Conservation (phyloP, 2,329 filamentous ascomycete genomes). For the Fusarium duplospermum region DNA sequence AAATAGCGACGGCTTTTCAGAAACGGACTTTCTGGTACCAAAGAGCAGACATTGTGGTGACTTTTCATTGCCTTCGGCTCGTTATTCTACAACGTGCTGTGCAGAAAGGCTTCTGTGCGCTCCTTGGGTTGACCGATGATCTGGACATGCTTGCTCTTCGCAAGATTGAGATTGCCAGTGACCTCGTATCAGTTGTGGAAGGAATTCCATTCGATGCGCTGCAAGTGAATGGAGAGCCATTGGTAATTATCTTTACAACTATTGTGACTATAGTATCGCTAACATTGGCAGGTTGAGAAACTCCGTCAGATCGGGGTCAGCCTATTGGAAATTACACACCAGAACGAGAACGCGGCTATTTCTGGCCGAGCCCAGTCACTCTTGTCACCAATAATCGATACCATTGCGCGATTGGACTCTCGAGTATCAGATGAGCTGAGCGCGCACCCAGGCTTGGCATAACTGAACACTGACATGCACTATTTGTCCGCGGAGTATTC, state of each 20-base stretch:
- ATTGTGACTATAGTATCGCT: neutral
- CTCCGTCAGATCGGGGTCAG: constrained; percentile 22
- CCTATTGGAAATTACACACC: constrained; percentile 19
- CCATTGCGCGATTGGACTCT: constrained; percentile 19
- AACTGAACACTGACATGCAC: neutral
- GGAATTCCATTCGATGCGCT: constrained; percentile 21
- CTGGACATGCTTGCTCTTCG: constrained; percentile 18
- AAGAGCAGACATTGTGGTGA: constrained; percentile 13
- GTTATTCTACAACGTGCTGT: neutral
- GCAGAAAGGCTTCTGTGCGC: constrained; percentile 3
- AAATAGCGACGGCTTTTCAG: constrained; percentile 6
- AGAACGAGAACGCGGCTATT: constrained; percentile 9
- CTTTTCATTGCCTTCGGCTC: constrained; percentile 23
- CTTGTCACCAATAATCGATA: constrained; percentile 4
- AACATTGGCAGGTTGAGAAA: constrained; percentile 20
- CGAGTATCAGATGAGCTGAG: constrained; percentile 26
- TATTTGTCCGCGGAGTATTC: constrained; percentile 26
- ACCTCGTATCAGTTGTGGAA: neutral
- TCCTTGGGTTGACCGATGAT: constrained; percentile 16
- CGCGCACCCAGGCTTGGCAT: neutral
- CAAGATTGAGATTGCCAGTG: constrained; percentile 20
- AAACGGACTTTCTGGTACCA: constrained; percentile 17
- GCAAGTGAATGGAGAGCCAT: constrained; percentile 18
- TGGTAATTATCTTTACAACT: constrained; percentile 1
- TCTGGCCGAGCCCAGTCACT: constrained; percentile 9